Evolutionary conservation across 2,329 filamentous ascomycete genomes (phyloP), one percentile per base, ranked within the genome.

Genomic region (Zymoseptoria crescenta): DNA sequence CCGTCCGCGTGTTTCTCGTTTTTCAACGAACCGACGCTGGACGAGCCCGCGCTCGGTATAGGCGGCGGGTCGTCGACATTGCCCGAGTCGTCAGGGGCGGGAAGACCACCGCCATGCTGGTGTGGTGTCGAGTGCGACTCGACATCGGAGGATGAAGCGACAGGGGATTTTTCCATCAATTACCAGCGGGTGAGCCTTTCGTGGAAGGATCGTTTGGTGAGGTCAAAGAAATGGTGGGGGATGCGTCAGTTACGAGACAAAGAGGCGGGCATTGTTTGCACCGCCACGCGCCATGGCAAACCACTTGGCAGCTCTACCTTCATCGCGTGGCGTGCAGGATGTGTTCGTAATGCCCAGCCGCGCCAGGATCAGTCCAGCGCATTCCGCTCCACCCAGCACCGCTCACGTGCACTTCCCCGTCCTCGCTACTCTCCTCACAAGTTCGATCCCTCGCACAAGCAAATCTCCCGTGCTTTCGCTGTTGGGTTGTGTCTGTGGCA

Each of bases 1-100:
- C 62, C 67, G 64, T 57, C 64, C 62, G 54, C 55, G 60, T 61
- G 53, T 56, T 64, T 65, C 56, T 62, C 62, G 64, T 62, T 52
- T 24, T 52, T 69, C 65, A 68, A 51, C 56, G 59, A 61, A 57
- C 60, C 59, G 58, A 55, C 62, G 57, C 59, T 60, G 55, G 65
- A 61, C 66, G 67, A 68, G 66, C 66, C 61, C 65, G 67, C 67
- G 60, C 62, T 68, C 64, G 64, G 67, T 68, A 68, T 67, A 66
- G 67, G 67, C 45, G 67, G 67, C 56, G 62, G 64, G 51, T 69
- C 67, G 59, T 67, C 66, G 62, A 63, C 65, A 62, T 64, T 64
- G 61, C 64, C 65, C 53, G 60, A 59, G 59, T 67, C 63, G 50
- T 67, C 65, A 16, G 62, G 56, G 30, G 65, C 62, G 19, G 62